phyloP scores from a whole-genome alignment of 352 stramenopile species.

The Globisporangium orthogonon region DNA sequence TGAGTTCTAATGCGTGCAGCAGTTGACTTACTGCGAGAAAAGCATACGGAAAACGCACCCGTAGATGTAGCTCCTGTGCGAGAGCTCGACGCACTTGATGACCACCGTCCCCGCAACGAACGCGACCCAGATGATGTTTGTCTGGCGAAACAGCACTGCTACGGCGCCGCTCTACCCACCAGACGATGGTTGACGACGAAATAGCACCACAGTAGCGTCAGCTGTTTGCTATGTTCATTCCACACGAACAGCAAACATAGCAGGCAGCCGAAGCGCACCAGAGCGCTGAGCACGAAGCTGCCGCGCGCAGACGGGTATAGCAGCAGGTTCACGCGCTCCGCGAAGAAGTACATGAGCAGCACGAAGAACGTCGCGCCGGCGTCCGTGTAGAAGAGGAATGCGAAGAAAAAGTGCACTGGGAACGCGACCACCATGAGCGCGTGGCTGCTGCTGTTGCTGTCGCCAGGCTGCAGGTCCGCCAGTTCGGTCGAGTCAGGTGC shows the following conservation, averaged over 20 bases:
- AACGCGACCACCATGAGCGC: constrained; percentile 69
- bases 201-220: neutral
- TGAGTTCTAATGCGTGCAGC: neutral
- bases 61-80: constrained; percentile 63
- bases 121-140: constrained; percentile 88
- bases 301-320: constrained; percentile 22
- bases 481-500: neutral
- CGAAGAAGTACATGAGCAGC: constrained; percentile 73
- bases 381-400: constrained; percentile 90
- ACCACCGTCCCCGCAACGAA: constrained; percentile 79
- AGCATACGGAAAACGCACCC: constrained; percentile 23
- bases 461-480: constrained; percentile 16
- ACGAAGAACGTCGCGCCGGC: constrained; percentile 83
- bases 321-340: constrained; percentile 40
- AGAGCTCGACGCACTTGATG: constrained; percentile 62
- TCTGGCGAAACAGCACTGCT: constrained; percentile 86
- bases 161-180: constrained; percentile 47
- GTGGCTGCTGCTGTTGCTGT: constrained; percentile 52
- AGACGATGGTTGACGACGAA: neutral
- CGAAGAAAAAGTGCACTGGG: constrained; percentile 84
- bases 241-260: neutral
- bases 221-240: neutral
- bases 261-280: constrained; percentile 24
- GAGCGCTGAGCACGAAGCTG: constrained; percentile 52
- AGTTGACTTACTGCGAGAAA: neutral